Evolutionary conservation across 495 filamentous ascomycete genomes (phyloP), one percentile per base, ranked within the genome.

Genomic region (Trichoderma orchidacearum): DNA sequence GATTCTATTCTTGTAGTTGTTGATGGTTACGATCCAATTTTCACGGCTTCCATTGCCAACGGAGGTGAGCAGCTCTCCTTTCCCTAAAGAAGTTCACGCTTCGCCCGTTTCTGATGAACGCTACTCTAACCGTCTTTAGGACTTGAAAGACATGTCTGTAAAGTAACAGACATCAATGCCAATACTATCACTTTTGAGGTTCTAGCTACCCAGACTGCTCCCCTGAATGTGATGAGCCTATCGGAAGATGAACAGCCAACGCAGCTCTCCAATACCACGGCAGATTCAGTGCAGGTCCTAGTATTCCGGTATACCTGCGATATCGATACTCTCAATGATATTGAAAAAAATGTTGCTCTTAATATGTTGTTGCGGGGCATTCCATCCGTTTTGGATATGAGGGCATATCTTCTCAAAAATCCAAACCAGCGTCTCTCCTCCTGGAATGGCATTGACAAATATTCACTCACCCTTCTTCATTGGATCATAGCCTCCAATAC

Each of bases 401-500:
- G 68, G 55, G 54, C 64, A 0, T 93, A 79, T 61, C 70, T 96
- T 18, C 59, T 66, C 36, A 59, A 60, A 6, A 63, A 65, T 54
- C 69, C 60, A 21, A 70, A 68, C 38, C 71, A 58, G 17, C 61
- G 61, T 35, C 71, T 95, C 25, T 68, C 71, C 25, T 68, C 70
- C 11, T 94, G 88, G 86, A 63, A 68, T 0, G 72, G 80, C 0
- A 73, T 95, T 11, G 79, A 82, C 1, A 85, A 83, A 3, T 74
- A 86, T 6, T 81, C 86, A 2, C 64, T 88, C 5, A 80, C 82
- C 28, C 63, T 94, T 5, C 72, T 96, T 17, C 79, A 86, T 57
- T 96, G 92, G 92, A 87, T 97, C 59, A 83, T 97, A 54, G 87
- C 89, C 1, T 95, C 90, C 0, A 95, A 95, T 63, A 75, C 89